Evolutionary conservation across 768 basidiomycete genomes (phyloP).

Genomic region (Mycena venus): DNA sequence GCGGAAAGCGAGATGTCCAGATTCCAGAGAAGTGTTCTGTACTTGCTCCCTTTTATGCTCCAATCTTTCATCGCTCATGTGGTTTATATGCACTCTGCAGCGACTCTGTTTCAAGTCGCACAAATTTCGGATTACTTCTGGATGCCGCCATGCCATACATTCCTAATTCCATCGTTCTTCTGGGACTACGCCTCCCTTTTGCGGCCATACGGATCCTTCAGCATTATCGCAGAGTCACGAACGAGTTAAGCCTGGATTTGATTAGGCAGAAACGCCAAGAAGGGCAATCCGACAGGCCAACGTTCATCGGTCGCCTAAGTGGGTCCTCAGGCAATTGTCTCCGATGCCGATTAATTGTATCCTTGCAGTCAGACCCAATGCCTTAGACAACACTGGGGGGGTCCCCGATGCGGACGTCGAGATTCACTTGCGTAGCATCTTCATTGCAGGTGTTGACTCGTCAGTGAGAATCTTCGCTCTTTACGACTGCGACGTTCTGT

Average conservation of each 20-base stretch:
- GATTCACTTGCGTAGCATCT: conserved; percentile 4
- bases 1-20: conserved; percentile 11
- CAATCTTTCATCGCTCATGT: not conserved
- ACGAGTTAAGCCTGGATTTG: not conserved
- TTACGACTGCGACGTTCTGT: too few relatives aligned
- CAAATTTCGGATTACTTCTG: not conserved
- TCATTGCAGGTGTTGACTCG: not conserved
- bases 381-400: not conserved
- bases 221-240: not conserved
- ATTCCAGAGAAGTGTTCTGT: conserved; percentile 18
- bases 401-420: not conserved
- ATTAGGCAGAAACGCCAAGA: not conserved
- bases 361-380: not conserved
- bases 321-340: not conserved
- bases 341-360: not conserved
- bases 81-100: not conserved
- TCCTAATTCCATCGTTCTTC: not conserved
- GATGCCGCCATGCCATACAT: conserved; percentile 1
- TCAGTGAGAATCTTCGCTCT: not conserved
- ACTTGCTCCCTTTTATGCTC: not conserved
- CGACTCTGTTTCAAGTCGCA: not conserved
- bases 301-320: conserved; percentile 4
- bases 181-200: not conserved
- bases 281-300: not conserved
- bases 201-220: not conserved